phyloP scores from a whole-genome alignment of 2,329 filamentous ascomycete genomes.

The Penicillium palitans region DNA sequence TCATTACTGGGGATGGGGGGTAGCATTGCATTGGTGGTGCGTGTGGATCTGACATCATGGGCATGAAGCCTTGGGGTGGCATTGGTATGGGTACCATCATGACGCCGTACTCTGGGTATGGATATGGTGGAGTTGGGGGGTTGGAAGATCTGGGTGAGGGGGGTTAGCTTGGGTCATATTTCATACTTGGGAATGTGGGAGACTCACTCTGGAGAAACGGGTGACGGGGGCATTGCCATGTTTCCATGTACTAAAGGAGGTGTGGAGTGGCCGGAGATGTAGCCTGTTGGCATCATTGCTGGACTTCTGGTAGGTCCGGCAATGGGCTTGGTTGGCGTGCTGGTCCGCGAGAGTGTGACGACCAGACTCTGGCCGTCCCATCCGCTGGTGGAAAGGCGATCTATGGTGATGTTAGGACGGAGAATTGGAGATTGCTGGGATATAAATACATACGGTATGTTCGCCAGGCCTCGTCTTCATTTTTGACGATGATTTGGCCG shows the following conservation, averaged over 20 bases:
- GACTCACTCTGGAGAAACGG: constrained; percentile 41
- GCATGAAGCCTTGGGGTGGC: constrained; percentile 23
- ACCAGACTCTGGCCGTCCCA: constrained; percentile 47
- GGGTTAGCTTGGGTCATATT: constrained; percentile 2
- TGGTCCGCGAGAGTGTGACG: constrained; percentile 44
- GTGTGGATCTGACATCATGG: constrained; percentile 30
- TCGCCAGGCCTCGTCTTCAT: constrained; percentile 47
- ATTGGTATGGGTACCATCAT: constrained; percentile 29
- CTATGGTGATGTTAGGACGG: constrained; percentile 28
- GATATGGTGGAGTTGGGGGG: constrained; percentile 23
- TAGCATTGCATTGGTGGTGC: constrained; percentile 22
- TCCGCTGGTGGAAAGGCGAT: constrained; percentile 43
- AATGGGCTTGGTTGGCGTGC: constrained; percentile 43
- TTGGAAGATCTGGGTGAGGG: constrained; percentile 21
- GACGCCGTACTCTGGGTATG: constrained; percentile 29
- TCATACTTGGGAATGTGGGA: neutral
- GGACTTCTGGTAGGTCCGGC: constrained; percentile 46
- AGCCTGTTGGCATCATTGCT: constrained; percentile 30
- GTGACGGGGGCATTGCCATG: constrained; percentile 35
- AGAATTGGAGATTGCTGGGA: neutral
- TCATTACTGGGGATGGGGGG: constrained; percentile 33
- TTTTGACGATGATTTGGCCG: constrained; percentile 48
- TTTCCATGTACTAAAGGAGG: constrained; percentile 33
- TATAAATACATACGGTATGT: constrained; percentile 40
- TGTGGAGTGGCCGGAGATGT: constrained; percentile 35